phyloP scores from a whole-genome alignment of 208 protist species.

The Vickermania ingenoplastis region DNA sequence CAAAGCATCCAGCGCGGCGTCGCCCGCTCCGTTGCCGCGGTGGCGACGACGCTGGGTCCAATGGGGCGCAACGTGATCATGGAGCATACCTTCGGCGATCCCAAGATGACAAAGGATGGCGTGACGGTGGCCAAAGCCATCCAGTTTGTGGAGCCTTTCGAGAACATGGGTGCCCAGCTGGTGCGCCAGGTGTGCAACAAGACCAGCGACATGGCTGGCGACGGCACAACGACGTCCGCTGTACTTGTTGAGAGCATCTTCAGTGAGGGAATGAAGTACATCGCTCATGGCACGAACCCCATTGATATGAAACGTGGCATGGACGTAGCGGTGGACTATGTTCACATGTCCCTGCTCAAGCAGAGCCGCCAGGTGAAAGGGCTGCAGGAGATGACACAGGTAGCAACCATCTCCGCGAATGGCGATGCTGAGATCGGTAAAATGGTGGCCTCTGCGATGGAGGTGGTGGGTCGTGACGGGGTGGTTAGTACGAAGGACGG shows the following conservation, averaged over 20 bases:
- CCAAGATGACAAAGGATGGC: conserved; percentile 99
- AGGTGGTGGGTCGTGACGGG: conserved; percentile 98
- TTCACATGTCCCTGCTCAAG: conserved; percentile 83
- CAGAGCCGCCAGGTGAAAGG: conserved; percentile 91
- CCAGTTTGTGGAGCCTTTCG: conserved; percentile 95
- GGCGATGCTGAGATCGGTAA: conserved; percentile 96
- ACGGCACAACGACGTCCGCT: conserved; percentile 99
- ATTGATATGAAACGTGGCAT: conserved; percentile 99
- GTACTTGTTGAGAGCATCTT: conserved; percentile 98
- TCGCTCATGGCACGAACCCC: conserved; percentile 98
- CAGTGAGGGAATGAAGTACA: conserved; percentile 94
- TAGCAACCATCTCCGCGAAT: conserved; percentile 99
- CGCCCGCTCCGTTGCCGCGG: conserved; percentile 92
- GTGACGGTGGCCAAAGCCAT: conserved; percentile 99
- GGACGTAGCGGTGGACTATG: conserved; percentile 90
- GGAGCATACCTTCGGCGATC: conserved; percentile 95
- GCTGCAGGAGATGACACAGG: conserved; percentile 94
- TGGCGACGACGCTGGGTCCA: conserved; percentile 97
- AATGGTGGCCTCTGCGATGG: conserved; percentile 98
- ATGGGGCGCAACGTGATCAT: conserved; percentile 99
- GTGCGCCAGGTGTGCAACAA: conserved; percentile 95
- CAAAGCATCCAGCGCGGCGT: conserved; percentile 92
- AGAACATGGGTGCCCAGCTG: conserved; percentile 99
- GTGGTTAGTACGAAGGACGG: conserved; percentile 99
- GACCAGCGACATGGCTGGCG: conserved; percentile 97